Base-by-base conservation (phyloP, 805 yeast species). In the Candida berthetii region DNA sequence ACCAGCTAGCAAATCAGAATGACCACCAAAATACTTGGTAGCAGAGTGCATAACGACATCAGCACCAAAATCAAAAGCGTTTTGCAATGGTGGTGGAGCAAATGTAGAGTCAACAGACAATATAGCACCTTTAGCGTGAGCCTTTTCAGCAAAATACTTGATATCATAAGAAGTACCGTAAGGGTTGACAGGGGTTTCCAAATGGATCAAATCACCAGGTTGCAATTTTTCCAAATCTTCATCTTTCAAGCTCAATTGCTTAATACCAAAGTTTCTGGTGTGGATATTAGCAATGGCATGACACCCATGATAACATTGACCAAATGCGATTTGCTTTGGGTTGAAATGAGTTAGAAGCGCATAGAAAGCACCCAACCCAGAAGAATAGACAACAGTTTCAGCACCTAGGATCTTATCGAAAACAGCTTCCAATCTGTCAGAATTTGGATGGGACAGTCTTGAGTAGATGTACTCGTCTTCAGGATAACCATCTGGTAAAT, bases 21-120 rank as follows among this genome's bases (percentile, higher is more conserved):
- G 96, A n/a, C 98, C 97, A 32, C 96, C 96, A 55, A 88, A 83
- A 64, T 83, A 91, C 59, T 90, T 90, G 1, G 96, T 90, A 1
- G 89, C 96, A 1, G 96, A 87, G 61, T 90, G 96, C 76, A 91
- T 68, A n/a, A 91, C 80, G 49, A 88, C 64, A 60, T 91, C 97
- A 25, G 84, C 96, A 37, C 91, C 96, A 53, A 76, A 82, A 32
- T 71, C 71, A 64, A 88, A 87, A 5, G 95, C 91, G 46, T 87
- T 76, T 52, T 79, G 84, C 43, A 89, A 64, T 15, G 96, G 96
- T 13, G 95, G 95, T 17, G 97, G 96, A 9, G 96, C 97, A 63
- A 91, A 86, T 0, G 97, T 91, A 6, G 96, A 74, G 61, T 90
- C 98, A 14, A 86, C 80, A 20, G 79, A 54, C 13, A 90, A 62